These are phyloP conservation scores for Penicillium thymicola DNA, from an alignment of 2,329 filamentous ascomycete genomes.

Conservation along the genomic window DNA sequence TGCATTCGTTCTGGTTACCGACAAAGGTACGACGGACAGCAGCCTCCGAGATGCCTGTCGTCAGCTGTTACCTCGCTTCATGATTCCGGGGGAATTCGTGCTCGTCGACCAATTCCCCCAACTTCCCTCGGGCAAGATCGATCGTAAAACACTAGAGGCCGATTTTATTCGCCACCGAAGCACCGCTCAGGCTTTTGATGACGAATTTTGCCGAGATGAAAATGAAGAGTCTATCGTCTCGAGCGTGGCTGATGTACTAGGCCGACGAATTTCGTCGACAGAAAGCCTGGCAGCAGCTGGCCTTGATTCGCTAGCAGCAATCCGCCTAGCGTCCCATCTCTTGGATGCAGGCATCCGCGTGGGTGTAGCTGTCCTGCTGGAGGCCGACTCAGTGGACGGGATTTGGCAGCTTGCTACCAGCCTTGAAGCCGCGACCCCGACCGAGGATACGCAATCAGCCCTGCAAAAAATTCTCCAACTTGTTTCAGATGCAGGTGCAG, in stretches of 20 bases:
- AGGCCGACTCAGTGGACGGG: conserved; percentile 48
- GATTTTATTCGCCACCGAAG: conserved; percentile 47
- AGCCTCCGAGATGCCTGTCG: conserved; percentile 59
- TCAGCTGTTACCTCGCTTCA: conserved; percentile 75
- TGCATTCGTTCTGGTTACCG: conserved; percentile 64
- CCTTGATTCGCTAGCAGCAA: conserved; percentile 64
- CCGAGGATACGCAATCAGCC: conserved; percentile 15
- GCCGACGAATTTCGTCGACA: conserved; percentile 33
- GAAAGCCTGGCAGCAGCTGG: conserved; percentile 54
- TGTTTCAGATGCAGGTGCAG: conserved; percentile 29
- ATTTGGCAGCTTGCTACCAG: conserved; percentile 35
- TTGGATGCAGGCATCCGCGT: conserved; percentile 55
- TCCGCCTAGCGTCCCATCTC: conserved; percentile 63
- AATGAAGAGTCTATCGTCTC: conserved; percentile 36
- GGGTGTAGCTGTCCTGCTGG: conserved; percentile 61
- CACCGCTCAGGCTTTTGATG: conserved; percentile 7
- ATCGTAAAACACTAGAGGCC: conserved; percentile 62
- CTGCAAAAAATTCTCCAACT: conserved; percentile 18
- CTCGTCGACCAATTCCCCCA: conserved; percentile 65
- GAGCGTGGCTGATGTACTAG: conserved; percentile 45
- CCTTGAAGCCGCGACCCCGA: conserved; percentile 14
- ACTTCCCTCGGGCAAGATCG: conserved; percentile 78
- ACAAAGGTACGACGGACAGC: conserved; percentile 36
- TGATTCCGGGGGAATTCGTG: conserved; percentile 75
- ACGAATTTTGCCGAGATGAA: conserved; percentile 21